phyloP scores from a whole-genome alignment of 495 filamentous ascomycete species.

The Pyronema omphalodes region DNA sequence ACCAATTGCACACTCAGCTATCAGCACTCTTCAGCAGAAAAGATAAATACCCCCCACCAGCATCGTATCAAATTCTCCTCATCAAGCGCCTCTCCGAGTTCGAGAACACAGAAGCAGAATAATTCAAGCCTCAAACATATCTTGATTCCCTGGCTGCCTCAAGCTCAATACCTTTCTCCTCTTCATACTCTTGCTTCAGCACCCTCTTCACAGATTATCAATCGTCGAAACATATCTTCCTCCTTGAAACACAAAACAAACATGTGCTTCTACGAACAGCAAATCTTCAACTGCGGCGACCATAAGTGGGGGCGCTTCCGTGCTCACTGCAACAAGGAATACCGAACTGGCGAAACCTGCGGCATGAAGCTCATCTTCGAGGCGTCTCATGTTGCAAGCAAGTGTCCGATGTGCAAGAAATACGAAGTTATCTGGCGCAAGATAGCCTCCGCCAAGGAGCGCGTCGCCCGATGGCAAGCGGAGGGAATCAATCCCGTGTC shows the following conservation, averaged over 20 bases:
- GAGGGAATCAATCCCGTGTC: constrained; percentile 35
- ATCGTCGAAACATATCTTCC: constrained; percentile 8
- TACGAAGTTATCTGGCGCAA: constrained; percentile 73
- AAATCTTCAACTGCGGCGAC: constrained; percentile 48
- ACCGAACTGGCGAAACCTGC: constrained; percentile 95
- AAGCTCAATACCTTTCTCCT: constrained; percentile 1
- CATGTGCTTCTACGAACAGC: constrained; percentile 26
- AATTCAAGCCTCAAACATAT: constrained; percentile 2
- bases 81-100: not conserved
- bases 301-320: constrained; percentile 94
- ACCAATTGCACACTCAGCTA: not conserved
- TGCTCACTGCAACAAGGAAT: constrained; percentile 86
- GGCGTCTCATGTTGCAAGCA: constrained; percentile 37
- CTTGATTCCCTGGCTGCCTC: constrained; percentile 2
- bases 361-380: constrained; percentile 79
- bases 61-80: constrained; percentile 16
- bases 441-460: constrained; percentile 52
- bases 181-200: constrained; percentile 3
- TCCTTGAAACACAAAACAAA: constrained; percentile 17
- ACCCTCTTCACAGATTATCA: constrained; percentile 14
- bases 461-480: constrained; percentile 61
- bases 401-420: constrained; percentile 79
- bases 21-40: not conserved
- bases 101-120: not conserved
- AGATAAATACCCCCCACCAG: constrained; percentile 23